Conservation (phyloP, 306 rosid genomes). For the Castanospermum australe region DNA sequence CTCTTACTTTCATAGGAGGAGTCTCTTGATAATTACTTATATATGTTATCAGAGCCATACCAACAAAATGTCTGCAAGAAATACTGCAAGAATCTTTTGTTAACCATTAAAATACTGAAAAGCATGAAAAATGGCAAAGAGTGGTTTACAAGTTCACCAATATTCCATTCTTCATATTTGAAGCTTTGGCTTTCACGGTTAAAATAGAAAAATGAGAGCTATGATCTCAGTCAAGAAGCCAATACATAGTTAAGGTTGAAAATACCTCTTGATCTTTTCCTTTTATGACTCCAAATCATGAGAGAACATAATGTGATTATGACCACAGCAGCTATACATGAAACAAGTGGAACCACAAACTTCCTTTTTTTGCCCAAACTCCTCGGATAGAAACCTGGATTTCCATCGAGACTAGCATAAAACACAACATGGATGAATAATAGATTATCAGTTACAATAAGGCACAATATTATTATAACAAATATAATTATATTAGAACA, state of each 20-base stretch:
- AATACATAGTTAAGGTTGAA: neutral
- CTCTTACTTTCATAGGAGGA: too few relatives aligned
- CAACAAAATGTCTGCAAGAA: too few relatives aligned
- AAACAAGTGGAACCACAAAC: slow-evolving; percentile 31
- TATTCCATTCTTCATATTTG: too few relatives aligned
- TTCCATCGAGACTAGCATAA: slow-evolving; percentile 29
- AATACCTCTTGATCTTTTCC: slow-evolving; percentile 9
- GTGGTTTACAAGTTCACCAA: too few relatives aligned
- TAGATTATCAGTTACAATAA: neutral
- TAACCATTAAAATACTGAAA: neutral
- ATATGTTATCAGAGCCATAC: too few relatives aligned
- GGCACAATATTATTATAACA: too few relatives aligned
- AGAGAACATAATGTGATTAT: neutral
- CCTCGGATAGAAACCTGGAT: slow-evolving; percentile 8
- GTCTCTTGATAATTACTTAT: too few relatives aligned
- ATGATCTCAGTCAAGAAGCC: neutral
- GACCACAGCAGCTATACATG: neutral
- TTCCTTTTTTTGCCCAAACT: slow-evolving; percentile 3
- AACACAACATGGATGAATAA: neutral
- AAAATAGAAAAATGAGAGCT: too few relatives aligned
- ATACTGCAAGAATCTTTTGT: neutral
- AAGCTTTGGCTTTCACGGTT: too few relatives aligned
- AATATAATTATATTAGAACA: neutral
- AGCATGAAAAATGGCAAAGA: too few relatives aligned
- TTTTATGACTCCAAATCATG: neutral